These are phyloP conservation scores for Aphanomyces cochlioides DNA, from an alignment of 352 stramenopile species.

Conservation along the genomic window DNA sequence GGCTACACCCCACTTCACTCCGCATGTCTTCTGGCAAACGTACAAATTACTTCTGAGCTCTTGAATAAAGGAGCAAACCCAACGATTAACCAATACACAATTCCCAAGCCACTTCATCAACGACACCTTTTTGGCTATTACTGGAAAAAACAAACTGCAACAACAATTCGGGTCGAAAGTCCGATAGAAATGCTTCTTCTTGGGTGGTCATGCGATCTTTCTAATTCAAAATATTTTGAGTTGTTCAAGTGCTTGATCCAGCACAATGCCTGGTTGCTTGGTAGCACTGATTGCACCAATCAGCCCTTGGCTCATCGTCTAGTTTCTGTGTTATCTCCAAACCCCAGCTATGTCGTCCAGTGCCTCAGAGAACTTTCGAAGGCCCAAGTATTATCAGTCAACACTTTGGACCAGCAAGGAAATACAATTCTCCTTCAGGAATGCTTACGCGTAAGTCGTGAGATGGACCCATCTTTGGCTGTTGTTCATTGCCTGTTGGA, in stretches of 20 bases:
- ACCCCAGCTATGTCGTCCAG: constrained; percentile 12
- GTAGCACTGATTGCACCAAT: neutral
- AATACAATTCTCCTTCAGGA: constrained; percentile 24
- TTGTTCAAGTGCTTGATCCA: neutral
- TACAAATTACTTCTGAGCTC: neutral
- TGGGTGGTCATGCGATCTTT: constrained; percentile 5
- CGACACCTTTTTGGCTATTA: constrained; percentile 7
- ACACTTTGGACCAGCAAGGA: constrained; percentile 1
- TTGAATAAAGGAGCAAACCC: constrained; percentile 12
- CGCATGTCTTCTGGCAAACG: constrained; percentile 23
- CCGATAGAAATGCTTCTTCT: constrained; percentile 7
- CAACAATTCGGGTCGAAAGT: neutral
- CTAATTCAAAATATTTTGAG: constrained; percentile 4
- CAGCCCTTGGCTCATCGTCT: neutral
- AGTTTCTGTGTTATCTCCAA: neutral
- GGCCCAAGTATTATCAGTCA: constrained; percentile 1
- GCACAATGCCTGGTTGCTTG: neutral
- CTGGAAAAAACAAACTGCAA: constrained; percentile 1
- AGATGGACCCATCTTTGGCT: neutral
- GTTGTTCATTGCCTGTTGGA: constrained; percentile 19
- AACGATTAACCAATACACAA: neutral
- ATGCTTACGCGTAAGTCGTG: neutral
- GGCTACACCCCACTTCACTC: constrained; percentile 22
- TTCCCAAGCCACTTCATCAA: neutral
- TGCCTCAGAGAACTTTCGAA: constrained; percentile 8